Evolutionary conservation across 2,329 filamentous ascomycete genomes (phyloP).

Genomic region (Fusarium transvaalense): DNA sequence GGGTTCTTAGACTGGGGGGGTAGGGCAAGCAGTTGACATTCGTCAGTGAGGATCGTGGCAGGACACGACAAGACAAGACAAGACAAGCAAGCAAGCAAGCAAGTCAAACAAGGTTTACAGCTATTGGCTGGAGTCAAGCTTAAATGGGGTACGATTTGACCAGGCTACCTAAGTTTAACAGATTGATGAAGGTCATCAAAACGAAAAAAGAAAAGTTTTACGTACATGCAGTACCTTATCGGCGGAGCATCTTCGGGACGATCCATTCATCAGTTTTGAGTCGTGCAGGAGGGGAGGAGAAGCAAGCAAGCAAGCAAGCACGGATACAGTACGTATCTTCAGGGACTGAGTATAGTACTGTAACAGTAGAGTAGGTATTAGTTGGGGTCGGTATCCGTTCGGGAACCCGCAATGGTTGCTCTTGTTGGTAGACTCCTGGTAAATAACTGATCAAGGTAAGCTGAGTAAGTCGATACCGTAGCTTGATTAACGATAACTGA

Average conservation of each 20-base stretch:
- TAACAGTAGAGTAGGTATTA: slow-evolving; percentile 22
- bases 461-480: slow-evolving; percentile 2
- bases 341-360: background rate
- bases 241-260: slow-evolving; percentile 48
- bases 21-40: slow-evolving; percentile 35
- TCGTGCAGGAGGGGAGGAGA: slow-evolving; percentile 3
- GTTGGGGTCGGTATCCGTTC: slow-evolving; percentile 31
- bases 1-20: slow-evolving; percentile 28
- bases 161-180: slow-evolving; percentile 11
- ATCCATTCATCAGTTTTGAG: slow-evolving; percentile 28
- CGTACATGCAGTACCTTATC: slow-evolving; percentile 40
- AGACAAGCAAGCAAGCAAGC: too few relatives aligned
- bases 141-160: slow-evolving; percentile 29
- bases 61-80: too few relatives aligned
- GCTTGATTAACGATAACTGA: background rate
- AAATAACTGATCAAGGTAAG: slow-evolving; percentile 20
- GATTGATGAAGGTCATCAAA: slow-evolving; percentile 22
- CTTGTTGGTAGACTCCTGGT: slow-evolving; percentile 1
- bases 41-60: slow-evolving; percentile 33
- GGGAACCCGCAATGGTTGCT: slow-evolving; percentile 34
- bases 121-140: slow-evolving; percentile 30
- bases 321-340: background rate
- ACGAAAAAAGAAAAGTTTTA: slow-evolving; percentile 38
- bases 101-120: slow-evolving; percentile 28
- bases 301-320: too few relatives aligned